Evolutionary conservation across 768 basidiomycete genomes (phyloP).

Genomic region (Pleurotus djamor): DNA sequence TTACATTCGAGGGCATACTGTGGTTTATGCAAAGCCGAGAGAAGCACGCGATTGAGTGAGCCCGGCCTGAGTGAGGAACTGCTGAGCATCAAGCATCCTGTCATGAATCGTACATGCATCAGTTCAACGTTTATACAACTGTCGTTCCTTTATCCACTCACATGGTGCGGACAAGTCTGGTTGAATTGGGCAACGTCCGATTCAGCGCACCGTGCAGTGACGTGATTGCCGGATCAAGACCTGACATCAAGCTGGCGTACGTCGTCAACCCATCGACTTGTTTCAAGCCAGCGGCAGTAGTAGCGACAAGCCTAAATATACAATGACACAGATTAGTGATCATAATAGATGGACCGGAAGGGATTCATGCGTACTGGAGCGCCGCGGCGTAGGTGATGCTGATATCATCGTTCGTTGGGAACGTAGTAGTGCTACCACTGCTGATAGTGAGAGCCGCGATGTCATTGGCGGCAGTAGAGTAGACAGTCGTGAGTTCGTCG

Average conservation of each 20-base stretch:
- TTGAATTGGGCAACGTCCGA: slow-evolving; percentile 23
- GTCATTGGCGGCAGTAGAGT: slow-evolving; percentile 16
- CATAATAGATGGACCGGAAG: not conserved
- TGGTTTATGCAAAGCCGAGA: slow-evolving; percentile 21
- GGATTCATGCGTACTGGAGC: slow-evolving; percentile 21
- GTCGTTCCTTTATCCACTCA: slow-evolving; percentile 10
- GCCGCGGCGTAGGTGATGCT: slow-evolving; percentile 25
- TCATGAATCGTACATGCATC: not conserved
- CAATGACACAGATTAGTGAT: not conserved
- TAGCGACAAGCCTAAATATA: slow-evolving; percentile 19
- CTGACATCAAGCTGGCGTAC: slow-evolving; percentile 19
- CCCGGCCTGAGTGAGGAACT: slow-evolving; percentile 28
- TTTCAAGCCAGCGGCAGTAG: slow-evolving; percentile 26
- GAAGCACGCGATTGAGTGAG: slow-evolving; percentile 29
- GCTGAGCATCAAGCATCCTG: slow-evolving; percentile 32
- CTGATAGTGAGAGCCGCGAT: slow-evolving; percentile 23
- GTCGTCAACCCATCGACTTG: slow-evolving; percentile 19
- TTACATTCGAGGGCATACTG: too few species aligned
- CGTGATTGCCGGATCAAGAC: slow-evolving; percentile 28
- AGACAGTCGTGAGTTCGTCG: slow-evolving; percentile 20
- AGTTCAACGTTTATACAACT: not conserved
- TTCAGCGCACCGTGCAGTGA: slow-evolving; percentile 21
- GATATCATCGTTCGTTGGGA: slow-evolving; percentile 32
- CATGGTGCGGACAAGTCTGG: slow-evolving; percentile 26
- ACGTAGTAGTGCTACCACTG: slow-evolving; percentile 25